Base-by-base conservation (phyloP, 2,329 filamentous ascomycete genomes). In the Ophiostoma montium region DNA sequence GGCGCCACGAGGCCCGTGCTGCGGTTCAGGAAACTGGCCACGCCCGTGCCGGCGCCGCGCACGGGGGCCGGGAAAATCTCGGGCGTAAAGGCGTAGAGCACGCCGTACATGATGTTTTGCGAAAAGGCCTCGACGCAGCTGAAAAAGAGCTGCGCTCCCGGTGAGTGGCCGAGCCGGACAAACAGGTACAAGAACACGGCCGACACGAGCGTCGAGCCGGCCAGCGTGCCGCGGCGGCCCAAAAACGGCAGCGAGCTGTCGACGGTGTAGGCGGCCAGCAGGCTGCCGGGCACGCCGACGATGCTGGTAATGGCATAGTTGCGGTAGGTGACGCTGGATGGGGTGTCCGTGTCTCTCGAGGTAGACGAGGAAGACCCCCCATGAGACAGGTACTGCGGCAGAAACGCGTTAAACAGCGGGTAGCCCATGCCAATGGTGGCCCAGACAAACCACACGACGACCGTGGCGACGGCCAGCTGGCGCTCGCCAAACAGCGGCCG, bases 371-470 rank as follows among this genome's bases (percentile, higher is more conserved):
- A 49, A 5, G 56, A 54, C 45, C 65, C 65, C 23, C 76, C 73
- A 50, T 78, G 74, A 21, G 80, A 76, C 52, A 94, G 76, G 60
- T 92, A 92, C 57, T 92, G 84, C 0, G 87, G 87, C n/a, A 94
- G 72, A 65, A 94, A 94, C 47, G 84, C 83, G 63, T 92, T 92
- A 74, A 90, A 94, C 2, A 94, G 75, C 1, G 86, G 86, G 59
- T 90, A 94, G 3, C 81, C 86, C 78, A 94, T 84, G 52, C 86
- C 86, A 56, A 94, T 89, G 13, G 78, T 81, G 0, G 80, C 73
- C 86, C 86, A 94, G 61, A 79, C 80, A 63, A 88, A 84, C 84
- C 84, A 88, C 44, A 90, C 69, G 19, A 80, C 65, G 3, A 55
- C 58, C 1, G 75, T 79, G 35, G 74, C 70, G 47, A 68, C 56